Evolutionary conservation across 495 filamentous ascomycete species (phyloP).

Genomic region (Podospora pseudocomata): DNA sequence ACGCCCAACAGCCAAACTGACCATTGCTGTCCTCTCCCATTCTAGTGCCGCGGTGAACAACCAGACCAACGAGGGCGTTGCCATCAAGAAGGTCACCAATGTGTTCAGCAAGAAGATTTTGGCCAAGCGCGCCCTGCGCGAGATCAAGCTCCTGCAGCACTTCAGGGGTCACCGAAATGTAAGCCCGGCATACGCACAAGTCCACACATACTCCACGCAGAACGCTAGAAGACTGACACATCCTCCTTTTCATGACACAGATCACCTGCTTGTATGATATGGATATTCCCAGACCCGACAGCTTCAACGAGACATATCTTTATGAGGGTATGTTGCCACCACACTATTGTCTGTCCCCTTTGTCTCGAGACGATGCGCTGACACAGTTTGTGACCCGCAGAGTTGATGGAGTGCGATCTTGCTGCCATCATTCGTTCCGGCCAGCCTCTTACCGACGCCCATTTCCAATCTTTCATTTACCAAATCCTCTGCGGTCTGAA

Average conservation of each 20-base stretch:
- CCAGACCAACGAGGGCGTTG: conserved; percentile 90
- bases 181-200: conserved; percentile 22
- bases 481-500: conserved; percentile 94
- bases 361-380: conserved; percentile 7
- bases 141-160: conserved; percentile 98
- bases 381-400: conserved; percentile 44
- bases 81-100: conserved; percentile 99
- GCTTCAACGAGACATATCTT: conserved; percentile 98
- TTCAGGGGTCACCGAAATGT: conserved; percentile 76
- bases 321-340: conserved; percentile 74
- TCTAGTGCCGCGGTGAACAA: conserved; percentile 85
- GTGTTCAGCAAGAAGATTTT: conserved; percentile 99
- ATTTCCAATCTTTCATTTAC: conserved; percentile 94
- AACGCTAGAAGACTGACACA: conserved; percentile 15
- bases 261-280: conserved; percentile 99
- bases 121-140: conserved; percentile 92
- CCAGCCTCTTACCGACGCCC: conserved; percentile 91
- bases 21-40: not conserved
- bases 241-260: conserved; percentile 41
- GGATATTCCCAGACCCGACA: conserved; percentile 96
- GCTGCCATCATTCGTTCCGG: conserved; percentile 97
- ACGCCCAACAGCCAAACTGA: conserved; percentile 7
- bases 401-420: conserved; percentile 98
- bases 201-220: not conserved
- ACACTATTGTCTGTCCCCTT: not conserved